phyloP scores from a whole-genome alignment of 129 eudicot species.

The Calendula officinalis region DNA sequence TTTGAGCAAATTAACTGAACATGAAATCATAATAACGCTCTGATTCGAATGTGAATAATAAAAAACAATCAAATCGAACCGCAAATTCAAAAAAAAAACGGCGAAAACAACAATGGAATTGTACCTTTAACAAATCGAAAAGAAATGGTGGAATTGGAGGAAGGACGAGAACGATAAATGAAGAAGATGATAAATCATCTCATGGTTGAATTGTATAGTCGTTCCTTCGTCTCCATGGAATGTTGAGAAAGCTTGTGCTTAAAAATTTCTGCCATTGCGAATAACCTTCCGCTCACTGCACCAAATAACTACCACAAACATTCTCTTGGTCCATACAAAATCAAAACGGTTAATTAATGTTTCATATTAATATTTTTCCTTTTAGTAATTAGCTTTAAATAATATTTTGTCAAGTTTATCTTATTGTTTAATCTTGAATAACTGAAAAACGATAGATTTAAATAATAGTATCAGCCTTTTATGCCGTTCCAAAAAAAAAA shows the following conservation, averaged over 20 bases:
- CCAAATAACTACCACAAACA: slow-evolving; percentile 23
- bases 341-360: background rate
- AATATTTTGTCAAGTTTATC: no score
- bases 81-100: background rate
- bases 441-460: no score
- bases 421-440: no score
- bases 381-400: no score
- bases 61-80: background rate
- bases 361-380: background rate
- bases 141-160: slow-evolving; percentile 6
- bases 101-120: background rate
- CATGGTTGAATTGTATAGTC: slow-evolving; percentile 16
- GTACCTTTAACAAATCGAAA: slow-evolving; percentile 27
- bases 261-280: slow-evolving; percentile 5
- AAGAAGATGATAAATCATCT: slow-evolving; percentile 27
- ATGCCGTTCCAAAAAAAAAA: no score
- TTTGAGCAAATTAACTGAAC: background rate
- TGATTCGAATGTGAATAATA: no score
- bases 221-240: slow-evolving; percentile 28
- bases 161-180: slow-evolving; percentile 23
- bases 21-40: background rate
- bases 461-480: no score
- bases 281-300: slow-evolving; percentile 1
- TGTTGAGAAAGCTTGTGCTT: slow-evolving; percentile 27
- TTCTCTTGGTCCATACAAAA: slow-evolving; percentile 8